These are phyloP conservation scores for Excoecaria cochinchinensis DNA, from an alignment of 345 rosid species.

Conservation along the genomic window DNA sequence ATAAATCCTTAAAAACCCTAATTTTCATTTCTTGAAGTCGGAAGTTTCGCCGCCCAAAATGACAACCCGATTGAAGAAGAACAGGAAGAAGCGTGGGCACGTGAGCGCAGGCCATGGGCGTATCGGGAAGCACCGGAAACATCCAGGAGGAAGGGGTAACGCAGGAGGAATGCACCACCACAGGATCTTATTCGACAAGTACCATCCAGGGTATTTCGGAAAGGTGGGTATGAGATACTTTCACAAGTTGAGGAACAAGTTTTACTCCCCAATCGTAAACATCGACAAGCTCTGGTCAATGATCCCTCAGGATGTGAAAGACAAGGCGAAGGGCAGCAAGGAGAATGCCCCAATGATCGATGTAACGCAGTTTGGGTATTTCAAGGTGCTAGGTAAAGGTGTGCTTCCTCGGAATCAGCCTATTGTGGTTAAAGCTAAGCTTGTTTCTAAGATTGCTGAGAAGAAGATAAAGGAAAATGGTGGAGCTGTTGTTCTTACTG, in stretches of 20 bases:
- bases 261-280: conserved; percentile 73
- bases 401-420: no score
- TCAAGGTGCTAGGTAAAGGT: no score
- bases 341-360: no score
- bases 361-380: no score
- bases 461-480: conserved; percentile 80
- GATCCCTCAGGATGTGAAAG: conserved; percentile 10
- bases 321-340: no score
- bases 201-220: conserved; percentile 79
- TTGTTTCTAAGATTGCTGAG: conserved; percentile 59
- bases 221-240: conserved; percentile 84
- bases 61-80: conserved; percentile 59
- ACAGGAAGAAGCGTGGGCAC: conserved; percentile 55
- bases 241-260: conserved; percentile 78
- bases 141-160: conserved; percentile 83
- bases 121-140: conserved; percentile 63
- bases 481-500: conserved; percentile 63
- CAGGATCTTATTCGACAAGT: conserved; percentile 84
- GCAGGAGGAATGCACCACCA: conserved; percentile 93
- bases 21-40: no score
- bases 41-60: background rate
- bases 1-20: no score
- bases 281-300: conserved; percentile 56
- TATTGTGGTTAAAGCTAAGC: no score
- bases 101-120: no score